These are phyloP conservation scores for Pseudopediastrum boryanum DNA, from an alignment of 139 green algal genomes.

Conservation along the genomic window DNA sequence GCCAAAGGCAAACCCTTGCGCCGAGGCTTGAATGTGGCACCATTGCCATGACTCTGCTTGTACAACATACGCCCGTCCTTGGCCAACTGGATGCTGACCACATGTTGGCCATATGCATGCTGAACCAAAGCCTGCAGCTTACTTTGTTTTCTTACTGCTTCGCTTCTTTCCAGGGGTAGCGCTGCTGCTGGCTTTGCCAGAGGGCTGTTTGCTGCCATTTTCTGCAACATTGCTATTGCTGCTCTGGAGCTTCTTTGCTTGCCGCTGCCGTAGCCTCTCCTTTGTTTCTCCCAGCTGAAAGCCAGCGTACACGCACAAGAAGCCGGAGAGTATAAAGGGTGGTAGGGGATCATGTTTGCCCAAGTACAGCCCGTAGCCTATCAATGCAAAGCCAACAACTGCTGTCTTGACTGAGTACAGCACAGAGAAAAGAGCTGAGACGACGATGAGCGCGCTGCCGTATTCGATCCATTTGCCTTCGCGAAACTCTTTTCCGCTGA, in stretches of 20 bases:
- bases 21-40: no score
- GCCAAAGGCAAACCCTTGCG: no score
- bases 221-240: conserved; percentile 12
- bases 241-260: background rate
- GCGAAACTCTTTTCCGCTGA: background rate
- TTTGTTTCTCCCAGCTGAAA: conserved; percentile 18
- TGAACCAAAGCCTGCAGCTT: no score
- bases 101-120: no score
- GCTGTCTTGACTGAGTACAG: conserved; percentile 24
- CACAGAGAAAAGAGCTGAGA: conserved; percentile 25
- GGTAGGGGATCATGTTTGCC: conserved; percentile 21
- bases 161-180: background rate
- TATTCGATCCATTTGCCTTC: background rate
- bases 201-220: background rate
- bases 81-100: no score
- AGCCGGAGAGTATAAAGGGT: conserved; percentile 13
- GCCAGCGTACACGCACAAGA: conserved; percentile 33
- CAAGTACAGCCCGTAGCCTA: conserved; percentile 15
- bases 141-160: no score
- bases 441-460: conserved; percentile 9
- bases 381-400: conserved; percentile 17
- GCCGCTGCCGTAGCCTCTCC: background rate
- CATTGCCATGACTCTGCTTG: no score
- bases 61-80: no score
- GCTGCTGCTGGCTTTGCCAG: background rate